Evolutionary conservation across 2,329 filamentous ascomycete species (phyloP), one percentile per base, ranked within the genome.

Genomic region (Metarhizium sp.): DNA sequence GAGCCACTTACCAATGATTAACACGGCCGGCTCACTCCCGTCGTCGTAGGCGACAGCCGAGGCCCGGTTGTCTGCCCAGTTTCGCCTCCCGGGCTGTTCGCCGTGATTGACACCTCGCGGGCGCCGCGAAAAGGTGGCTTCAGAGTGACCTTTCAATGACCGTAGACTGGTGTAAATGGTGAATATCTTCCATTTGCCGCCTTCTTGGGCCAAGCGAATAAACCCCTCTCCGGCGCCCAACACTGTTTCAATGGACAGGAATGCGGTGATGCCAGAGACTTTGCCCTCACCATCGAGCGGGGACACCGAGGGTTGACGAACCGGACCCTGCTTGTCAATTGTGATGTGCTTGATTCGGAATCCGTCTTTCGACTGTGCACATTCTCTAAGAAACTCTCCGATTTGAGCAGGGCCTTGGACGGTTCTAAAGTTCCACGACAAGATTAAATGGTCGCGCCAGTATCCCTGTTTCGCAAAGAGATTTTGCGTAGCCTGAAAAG

Each of bases 91-190:
- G 0, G 68, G 65, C 53, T 75, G 73, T 4, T 70, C 75, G 0
- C 80, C 81, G 60, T 85, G 81, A 45, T 77, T 69, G 4, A 77
- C 81, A 0, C 86, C 86, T 20, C 71, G 70, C 0, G 81, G 76
- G 32, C 86, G 73, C 4, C 72, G 73, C 1, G 62, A 62, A 2
- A 75, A 72, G 1, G 74, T 64, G 0, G 61, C 59, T 64, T 87
- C 81, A 57, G 83, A 78, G 52, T 76, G 68, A 0, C 77, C 80
- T 4, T 72, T 78, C 5, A 89, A 59, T 42, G 79, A 75, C 2
- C 74, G 63, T 5, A 89, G 69, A 0, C 75, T 72, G 0, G 85
- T 88, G 62, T 82, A 87, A 0, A 88, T 61, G 1, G 82, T 84
- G 59, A 81, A 86, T 0, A 82, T 78, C 63, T 82, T 85, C 84